Evolutionary conservation across 176 grass and related monocot genomes (phyloP).

Genomic region (Rhynchospora breviuscula): DNA sequence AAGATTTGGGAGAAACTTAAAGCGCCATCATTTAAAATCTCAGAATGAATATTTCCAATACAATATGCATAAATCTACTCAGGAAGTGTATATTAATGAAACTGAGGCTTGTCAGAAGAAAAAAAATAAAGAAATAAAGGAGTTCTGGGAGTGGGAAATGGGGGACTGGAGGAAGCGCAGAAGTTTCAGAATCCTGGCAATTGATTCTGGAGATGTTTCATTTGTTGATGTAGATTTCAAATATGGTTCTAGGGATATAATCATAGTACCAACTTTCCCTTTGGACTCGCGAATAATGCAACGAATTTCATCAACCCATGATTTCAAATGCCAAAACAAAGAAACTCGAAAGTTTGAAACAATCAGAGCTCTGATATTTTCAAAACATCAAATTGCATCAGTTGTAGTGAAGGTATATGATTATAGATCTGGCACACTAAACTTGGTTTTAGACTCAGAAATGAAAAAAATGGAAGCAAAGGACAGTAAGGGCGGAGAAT

Average conservation of each 20-base stretch:
- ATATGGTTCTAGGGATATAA: slow-evolving; percentile 72
- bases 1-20: slow-evolving; percentile 93
- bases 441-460: slow-evolving; percentile 55
- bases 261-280: slow-evolving; percentile 86
- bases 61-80: slow-evolving; percentile 58
- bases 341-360: slow-evolving; percentile 54
- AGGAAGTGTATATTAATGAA: neutral
- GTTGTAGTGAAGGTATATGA: slow-evolving; percentile 85
- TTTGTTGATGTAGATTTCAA: slow-evolving; percentile 90
- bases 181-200: slow-evolving; percentile 74
- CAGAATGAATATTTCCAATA: slow-evolving; percentile 60
- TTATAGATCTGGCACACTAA: slow-evolving; percentile 52
- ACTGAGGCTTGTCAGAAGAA: slow-evolving; percentile 54
- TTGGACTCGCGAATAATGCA: slow-evolving; percentile 97
- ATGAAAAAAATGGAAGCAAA: slow-evolving; percentile 70
- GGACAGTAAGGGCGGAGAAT: slow-evolving; percentile 50
- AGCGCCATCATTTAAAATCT: slow-evolving; percentile 46
- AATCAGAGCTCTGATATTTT: slow-evolving; percentile 85
- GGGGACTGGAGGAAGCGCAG: slow-evolving; percentile 84
- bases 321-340: slow-evolving; percentile 52
- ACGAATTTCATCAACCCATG: slow-evolving; percentile 46
- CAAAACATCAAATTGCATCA: slow-evolving; percentile 59
- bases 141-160: slow-evolving; percentile 99
- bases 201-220: slow-evolving; percentile 85
- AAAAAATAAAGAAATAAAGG: slow-evolving; percentile 31